Evolutionary conservation across 371 early-diverging fungal genomes (phyloP), one percentile per base, ranked within the genome.

Genomic region (Basidiobolus meristosporus): DNA sequence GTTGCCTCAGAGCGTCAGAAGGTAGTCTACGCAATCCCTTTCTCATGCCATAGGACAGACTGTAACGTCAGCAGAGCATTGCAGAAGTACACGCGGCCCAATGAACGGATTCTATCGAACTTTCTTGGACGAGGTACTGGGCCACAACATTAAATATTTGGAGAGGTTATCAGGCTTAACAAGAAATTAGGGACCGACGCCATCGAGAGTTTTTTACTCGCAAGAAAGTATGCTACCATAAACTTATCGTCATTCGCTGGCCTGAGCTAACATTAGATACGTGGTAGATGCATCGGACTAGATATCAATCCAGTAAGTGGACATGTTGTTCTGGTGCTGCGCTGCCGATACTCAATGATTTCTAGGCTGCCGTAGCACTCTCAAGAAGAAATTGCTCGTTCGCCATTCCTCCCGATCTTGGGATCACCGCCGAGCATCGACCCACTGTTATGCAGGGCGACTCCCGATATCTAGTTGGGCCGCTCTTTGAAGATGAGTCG

Each of bases 1-100:
- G 91, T 63, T 90, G 11, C 90, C 91, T 3, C 91, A 90, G 48
- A 79, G 85, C 1, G 87, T 86, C 15, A 66, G 90, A 33, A 66
- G 77, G 77, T 73, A 58, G 40, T 35, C 32, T 12, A n/a, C 12
- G 4, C 17, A 7, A 19, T 29, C 21, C n/a, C n/a, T n/a, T n/a
- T n/a, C n/a, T 20, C 28, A 14, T 15, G 7, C 35, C 18, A 22
- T 21, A 20, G 23, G 7, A 11, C 20, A 36, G 30, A 2, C 14
- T 7, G 10, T 1, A 7, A 37, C 29, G 28, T 14, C 32, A 32
- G 1, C 22, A 74, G 86, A 37, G 76, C 82, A 0, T 54, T 90
- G 10, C 56, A 75, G 23, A 66, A 81, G 35, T 81, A 78, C 45
- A 87, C 91, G 0, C 46, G 44, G 5, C 67, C 70, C 30, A 73